These are phyloP conservation scores for Penicillium brasilianum DNA, from an alignment of 2,329 filamentous ascomycete species.

Conservation along the genomic window DNA sequence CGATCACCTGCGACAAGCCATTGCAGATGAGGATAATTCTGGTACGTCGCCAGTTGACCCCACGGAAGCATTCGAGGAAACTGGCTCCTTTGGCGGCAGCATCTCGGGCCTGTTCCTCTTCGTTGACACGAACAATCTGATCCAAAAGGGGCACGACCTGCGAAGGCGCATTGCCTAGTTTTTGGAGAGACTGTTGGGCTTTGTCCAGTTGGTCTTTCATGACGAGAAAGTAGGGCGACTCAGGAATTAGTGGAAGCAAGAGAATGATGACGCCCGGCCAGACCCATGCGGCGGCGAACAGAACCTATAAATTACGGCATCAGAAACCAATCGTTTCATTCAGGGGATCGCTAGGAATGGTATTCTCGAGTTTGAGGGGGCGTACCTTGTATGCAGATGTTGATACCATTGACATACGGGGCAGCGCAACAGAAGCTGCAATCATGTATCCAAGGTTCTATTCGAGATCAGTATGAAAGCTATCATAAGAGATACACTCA, in stretches of 20 bases:
- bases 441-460: slow-evolving; percentile 17
- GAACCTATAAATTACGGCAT: not conserved
- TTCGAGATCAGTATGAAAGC: not conserved
- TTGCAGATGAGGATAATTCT: slow-evolving; percentile 15
- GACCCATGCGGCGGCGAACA: slow-evolving; percentile 12
- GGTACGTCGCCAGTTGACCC: slow-evolving; percentile 12
- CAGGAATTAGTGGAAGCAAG: slow-evolving; percentile 10
- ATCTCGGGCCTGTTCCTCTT: slow-evolving; percentile 11
- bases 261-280: slow-evolving; percentile 11
- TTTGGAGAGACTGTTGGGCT: slow-evolving; percentile 6
- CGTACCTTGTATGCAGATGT: slow-evolving; percentile 9
- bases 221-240: slow-evolving; percentile 14
- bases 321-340: not conserved
- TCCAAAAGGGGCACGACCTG: slow-evolving; percentile 1
- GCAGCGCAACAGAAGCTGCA: slow-evolving; percentile 13
- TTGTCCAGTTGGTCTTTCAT: slow-evolving; percentile 13
- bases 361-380: not conserved
- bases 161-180: slow-evolving; percentile 8
- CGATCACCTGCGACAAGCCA: slow-evolving; percentile 9
- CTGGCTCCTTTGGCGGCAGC: slow-evolving; percentile 8
- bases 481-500: not conserved
- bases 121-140: slow-evolving; percentile 10
- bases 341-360: not conserved
- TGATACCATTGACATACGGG: slow-evolving; percentile 11
- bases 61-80: slow-evolving; percentile 14